Percentiles rank a stretch among this genome's conserved stretches.
Evolutionary conservation across 2,329 filamentous ascomycete genomes (phyloP).

Genomic region (Ophiocordyceps sinensis): DNA sequence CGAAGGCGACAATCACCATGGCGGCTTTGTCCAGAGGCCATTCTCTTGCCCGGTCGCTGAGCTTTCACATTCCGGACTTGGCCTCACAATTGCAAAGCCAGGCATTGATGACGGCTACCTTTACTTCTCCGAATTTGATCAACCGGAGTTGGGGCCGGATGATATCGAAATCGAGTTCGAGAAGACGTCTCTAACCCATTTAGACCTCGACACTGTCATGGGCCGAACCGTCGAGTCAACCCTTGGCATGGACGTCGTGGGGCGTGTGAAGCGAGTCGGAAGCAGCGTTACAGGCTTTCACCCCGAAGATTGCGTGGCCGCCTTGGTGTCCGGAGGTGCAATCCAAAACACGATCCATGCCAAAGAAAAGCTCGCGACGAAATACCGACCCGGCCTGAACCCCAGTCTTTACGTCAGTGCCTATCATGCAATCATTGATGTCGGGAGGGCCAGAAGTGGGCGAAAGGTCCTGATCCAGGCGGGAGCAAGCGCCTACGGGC

Average conservation of each 20-base stretch:
- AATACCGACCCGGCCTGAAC: constrained; percentile 11
- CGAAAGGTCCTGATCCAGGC: constrained; percentile 27
- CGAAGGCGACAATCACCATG: constrained; percentile 14
- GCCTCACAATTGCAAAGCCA: constrained; percentile 12
- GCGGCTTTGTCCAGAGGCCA: constrained; percentile 2
- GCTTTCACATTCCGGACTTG: constrained; percentile 2
- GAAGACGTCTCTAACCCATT: constrained; percentile 17
- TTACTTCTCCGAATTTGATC: constrained; percentile 9
- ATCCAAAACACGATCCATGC: constrained; percentile 19
- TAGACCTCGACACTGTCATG: constrained; percentile 21
- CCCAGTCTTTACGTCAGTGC: constrained; percentile 27
- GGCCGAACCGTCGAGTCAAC: constrained; percentile 15
- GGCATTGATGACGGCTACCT: constrained; percentile 11
- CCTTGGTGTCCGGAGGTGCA: constrained; percentile 19
- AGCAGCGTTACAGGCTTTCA: constrained; percentile 14
- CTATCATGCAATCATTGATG: constrained; percentile 23
- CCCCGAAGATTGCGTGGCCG: constrained; percentile 26
- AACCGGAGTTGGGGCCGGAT: constrained; percentile 10
- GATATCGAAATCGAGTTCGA: constrained; percentile 27
- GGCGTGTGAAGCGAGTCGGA: constrained; percentile 21
- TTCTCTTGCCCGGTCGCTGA: constrained; percentile 7
- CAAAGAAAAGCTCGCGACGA: constrained; percentile 21
- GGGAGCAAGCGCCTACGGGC: constrained; percentile 27
- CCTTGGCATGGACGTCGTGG: constrained; percentile 27
- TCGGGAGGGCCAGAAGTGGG: constrained; percentile 13